phyloP scores from a whole-genome alignment of 805 yeast genomes.

The Yarrowia divulgata region DNA sequence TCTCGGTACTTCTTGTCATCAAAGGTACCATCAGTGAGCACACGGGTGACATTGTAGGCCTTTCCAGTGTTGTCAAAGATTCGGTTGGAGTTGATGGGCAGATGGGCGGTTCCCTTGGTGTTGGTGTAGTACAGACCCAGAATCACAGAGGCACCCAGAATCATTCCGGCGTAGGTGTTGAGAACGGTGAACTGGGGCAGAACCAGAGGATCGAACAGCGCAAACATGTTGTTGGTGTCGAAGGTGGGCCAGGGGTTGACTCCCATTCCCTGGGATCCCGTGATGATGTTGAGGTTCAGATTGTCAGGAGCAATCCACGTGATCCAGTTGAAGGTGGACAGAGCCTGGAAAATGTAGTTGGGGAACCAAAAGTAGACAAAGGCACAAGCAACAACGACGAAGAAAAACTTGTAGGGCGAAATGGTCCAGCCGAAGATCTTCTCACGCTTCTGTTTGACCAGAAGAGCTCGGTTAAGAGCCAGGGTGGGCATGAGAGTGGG shows the following conservation, averaged over 20 bases:
- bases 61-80: constrained; percentile 63
- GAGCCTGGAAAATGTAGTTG: constrained; percentile 66
- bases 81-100: constrained; percentile 65
- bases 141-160: constrained; percentile 57
- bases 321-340: constrained; percentile 70
- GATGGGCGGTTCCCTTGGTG: constrained; percentile 64
- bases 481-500: constrained; percentile 65
- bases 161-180: constrained; percentile 53
- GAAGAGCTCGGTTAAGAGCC: constrained; percentile 58
- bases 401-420: constrained; percentile 61
- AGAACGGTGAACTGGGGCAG: constrained; percentile 55
- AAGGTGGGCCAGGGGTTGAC: constrained; percentile 57
- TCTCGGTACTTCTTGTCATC: constrained; percentile 57
- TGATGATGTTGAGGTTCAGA: constrained; percentile 64
- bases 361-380: constrained; percentile 75
- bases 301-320: constrained; percentile 64
- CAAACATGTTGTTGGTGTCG: constrained; percentile 53
- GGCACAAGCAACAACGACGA: constrained; percentile 52
- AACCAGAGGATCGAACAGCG: constrained; percentile 50
- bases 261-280: constrained; percentile 67
- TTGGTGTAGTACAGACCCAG: constrained; percentile 63
- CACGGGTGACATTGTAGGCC: constrained; percentile 57
- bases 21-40: constrained; percentile 51
- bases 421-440: constrained; percentile 67
- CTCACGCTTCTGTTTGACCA: constrained; percentile 41